These are phyloP conservation scores for Plasmodium blacklocki DNA, from an alignment of 169 alveolate genomes.

Conservation along the genomic window DNA sequence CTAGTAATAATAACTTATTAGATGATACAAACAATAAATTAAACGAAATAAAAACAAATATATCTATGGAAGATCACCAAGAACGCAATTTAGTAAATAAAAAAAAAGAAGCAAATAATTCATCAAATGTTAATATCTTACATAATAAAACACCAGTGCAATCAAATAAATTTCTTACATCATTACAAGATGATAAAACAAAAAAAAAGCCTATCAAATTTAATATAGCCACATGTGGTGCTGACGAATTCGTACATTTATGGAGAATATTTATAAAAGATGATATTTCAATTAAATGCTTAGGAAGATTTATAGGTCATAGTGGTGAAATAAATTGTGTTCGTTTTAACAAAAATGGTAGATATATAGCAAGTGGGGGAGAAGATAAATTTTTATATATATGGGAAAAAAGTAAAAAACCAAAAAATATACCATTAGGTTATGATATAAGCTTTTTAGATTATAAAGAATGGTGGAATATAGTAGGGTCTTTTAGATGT, in stretches of 20 bases:
- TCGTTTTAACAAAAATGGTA: slow-evolving; percentile 89
- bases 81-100: too few species aligned
- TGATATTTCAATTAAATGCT: slow-evolving; percentile 85
- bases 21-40: not conserved
- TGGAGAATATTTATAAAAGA: slow-evolving; percentile 88
- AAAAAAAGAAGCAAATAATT: not conserved
- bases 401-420: slow-evolving; percentile 85
- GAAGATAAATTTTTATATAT: slow-evolving; percentile 87
- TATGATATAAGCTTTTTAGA: slow-evolving; percentile 82
- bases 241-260: slow-evolving; percentile 92
- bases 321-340: slow-evolving; percentile 92
- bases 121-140: not conserved
- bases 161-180: not conserved
- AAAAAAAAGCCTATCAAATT: slow-evolving; percentile 52
- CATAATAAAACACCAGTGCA: not conserved
- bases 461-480: slow-evolving; percentile 87
- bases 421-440: slow-evolving; percentile 78
- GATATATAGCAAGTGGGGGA: slow-evolving; percentile 91
- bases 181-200: not conserved
- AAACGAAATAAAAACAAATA: not conserved
- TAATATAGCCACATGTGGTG: slow-evolving; percentile 92
- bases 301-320: slow-evolving; percentile 90
- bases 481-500: slow-evolving; percentile 86
- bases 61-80: not conserved
- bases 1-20: not conserved